A percentile compares a stretch with the other conserved stretches of the same genome.
Conservation (phyloP, 2,329 filamentous ascomycete genomes). For the Alternaria tenuissima region DNA sequence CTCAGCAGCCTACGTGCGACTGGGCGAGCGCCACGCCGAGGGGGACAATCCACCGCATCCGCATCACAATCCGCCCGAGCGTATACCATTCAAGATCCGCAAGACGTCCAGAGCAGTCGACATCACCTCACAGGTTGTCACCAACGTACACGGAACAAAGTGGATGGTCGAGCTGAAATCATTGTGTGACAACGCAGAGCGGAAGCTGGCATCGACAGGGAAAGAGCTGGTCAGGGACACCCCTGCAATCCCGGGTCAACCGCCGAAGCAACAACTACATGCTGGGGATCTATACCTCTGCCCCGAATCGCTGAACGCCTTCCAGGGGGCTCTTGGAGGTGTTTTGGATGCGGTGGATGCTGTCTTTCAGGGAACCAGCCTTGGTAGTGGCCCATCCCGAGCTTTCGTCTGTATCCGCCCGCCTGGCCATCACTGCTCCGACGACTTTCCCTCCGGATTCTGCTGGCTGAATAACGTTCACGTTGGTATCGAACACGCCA, state of each 20-base stretch:
- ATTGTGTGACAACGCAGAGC: constrained; percentile 84
- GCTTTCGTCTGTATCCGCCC: constrained; percentile 94
- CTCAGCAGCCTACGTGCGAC: constrained; percentile 86
- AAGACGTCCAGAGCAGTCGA: constrained; percentile 78
- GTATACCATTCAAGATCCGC: constrained; percentile 81
- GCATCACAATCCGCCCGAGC: constrained; percentile 65
- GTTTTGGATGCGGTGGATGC: constrained; percentile 92
- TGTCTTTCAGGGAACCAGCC: constrained; percentile 68
- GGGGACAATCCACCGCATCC: constrained; percentile 74
- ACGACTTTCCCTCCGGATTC: constrained; percentile 89
- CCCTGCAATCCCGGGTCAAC: constrained; percentile 45
- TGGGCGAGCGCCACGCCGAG: constrained; percentile 80
- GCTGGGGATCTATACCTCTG: constrained; percentile 93
- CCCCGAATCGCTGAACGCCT: constrained; percentile 81
- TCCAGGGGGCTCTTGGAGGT: constrained; percentile 90
- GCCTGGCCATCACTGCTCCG: constrained; percentile 94
- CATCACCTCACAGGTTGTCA: constrained; percentile 78
- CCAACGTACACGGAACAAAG: constrained; percentile 86
- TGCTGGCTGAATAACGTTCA: constrained; percentile 99
- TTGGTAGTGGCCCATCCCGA: constrained; percentile 67
- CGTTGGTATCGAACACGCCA: constrained; percentile 91
- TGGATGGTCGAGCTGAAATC: constrained; percentile 93
- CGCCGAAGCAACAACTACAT: constrained; percentile 74
- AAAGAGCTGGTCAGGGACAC: constrained; percentile 75
- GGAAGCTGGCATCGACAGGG: constrained; percentile 76